A percentile compares a stretch with the other conserved stretches of the same genome.
Evolutionary conservation across 2,329 filamentous ascomycete genomes (phyloP).

Genomic region (Talaromyces sp.): DNA sequence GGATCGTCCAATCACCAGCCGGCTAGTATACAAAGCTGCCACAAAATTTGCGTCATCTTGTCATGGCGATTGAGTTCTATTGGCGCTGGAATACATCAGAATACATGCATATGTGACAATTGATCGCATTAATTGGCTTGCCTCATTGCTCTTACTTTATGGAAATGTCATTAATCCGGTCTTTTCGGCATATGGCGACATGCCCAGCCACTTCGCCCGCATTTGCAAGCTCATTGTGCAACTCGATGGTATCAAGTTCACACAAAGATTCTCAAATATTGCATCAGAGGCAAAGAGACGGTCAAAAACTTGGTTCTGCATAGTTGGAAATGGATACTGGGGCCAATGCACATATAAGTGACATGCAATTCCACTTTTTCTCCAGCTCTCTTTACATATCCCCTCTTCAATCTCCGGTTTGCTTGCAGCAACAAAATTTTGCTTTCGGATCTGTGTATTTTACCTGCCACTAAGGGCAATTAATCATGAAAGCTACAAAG

Average conservation of each 20-base stretch:
- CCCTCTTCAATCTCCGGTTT: background rate
- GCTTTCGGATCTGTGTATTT: background rate
- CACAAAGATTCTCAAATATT: background rate
- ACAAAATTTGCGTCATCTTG: slow-evolving; percentile 3
- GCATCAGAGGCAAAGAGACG: slow-evolving; percentile 12
- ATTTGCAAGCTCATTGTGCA: background rate
- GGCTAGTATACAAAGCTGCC: background rate
- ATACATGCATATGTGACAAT: background rate
- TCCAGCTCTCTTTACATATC: background rate
- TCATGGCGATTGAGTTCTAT: background rate
- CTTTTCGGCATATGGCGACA: background rate
- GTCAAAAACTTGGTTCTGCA: slow-evolving; percentile 4
- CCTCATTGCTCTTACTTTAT: background rate
- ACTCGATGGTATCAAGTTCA: background rate
- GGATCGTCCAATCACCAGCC: slow-evolving; percentile 1
- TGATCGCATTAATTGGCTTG: background rate
- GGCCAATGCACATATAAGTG: background rate
- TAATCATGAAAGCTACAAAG: background rate
- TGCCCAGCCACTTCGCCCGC: background rate
- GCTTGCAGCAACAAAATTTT: background rate
- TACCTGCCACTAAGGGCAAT: background rate
- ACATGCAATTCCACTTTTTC: background rate
- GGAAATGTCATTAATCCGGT: slow-evolving; percentile 5
- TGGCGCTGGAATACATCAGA: background rate
- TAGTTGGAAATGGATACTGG: background rate